Evolutionary conservation across 2,329 filamentous ascomycete genomes (phyloP).

Genomic region (Calonectria ilicicola): DNA sequence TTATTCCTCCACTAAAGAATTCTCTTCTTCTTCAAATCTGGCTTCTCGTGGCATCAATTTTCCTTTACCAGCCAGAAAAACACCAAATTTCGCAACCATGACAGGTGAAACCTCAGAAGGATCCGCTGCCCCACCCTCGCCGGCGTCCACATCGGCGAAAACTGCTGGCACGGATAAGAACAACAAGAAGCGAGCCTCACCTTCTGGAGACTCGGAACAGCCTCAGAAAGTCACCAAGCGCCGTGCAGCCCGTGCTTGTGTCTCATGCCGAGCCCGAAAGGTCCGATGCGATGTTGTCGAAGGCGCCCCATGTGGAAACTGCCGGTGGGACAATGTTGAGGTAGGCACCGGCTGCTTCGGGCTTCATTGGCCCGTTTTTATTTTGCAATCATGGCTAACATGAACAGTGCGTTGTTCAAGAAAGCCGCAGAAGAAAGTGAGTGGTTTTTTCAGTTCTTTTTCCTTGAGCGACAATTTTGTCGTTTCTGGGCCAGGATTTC

Average conservation of each 20-base stretch:
- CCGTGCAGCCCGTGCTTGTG: slow-evolving; percentile 91
- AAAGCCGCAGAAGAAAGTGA: slow-evolving; percentile 89
- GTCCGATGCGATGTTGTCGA: slow-evolving; percentile 95
- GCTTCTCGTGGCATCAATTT: background rate
- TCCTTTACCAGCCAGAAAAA: background rate
- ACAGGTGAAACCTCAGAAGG: slow-evolving; percentile 38
- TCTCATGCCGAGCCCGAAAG: slow-evolving; percentile 88
- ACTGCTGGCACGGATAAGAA: slow-evolving; percentile 42
- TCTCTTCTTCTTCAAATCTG: background rate
- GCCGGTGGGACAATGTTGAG: slow-evolving; percentile 82
- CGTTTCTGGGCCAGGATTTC: slow-evolving; percentile 3
- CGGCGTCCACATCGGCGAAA: slow-evolving; percentile 43
- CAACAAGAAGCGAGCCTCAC: slow-evolving; percentile 49
- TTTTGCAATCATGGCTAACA: slow-evolving; percentile 31
- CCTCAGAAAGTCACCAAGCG: slow-evolving; percentile 74
- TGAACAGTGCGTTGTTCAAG: slow-evolving; percentile 73
- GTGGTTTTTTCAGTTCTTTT: slow-evolving; percentile 50
- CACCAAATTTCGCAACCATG: slow-evolving; percentile 31
- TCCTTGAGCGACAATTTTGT: slow-evolving; percentile 15
- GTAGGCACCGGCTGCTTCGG: slow-evolving; percentile 41
- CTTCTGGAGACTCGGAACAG: slow-evolving; percentile 44
- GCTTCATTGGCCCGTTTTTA: slow-evolving; percentile 20
- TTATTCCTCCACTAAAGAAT: background rate
- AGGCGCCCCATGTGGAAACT: slow-evolving; percentile 88
- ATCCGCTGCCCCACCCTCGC: slow-evolving; percentile 44